Conservation (phyloP, 257 asterid species). For the Cordia subcordata region DNA sequence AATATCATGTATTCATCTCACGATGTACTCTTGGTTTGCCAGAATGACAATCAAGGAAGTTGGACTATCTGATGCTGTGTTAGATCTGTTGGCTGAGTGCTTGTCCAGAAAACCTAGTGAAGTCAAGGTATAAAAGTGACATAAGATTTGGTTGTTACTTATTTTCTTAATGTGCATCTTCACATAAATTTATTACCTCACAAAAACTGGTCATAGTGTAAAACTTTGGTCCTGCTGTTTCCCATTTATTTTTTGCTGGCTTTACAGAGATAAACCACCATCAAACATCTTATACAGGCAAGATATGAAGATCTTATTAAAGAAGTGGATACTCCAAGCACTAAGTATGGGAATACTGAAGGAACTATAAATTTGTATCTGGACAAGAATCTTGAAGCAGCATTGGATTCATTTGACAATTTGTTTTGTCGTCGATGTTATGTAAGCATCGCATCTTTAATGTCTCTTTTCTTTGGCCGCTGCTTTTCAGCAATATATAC, state of each 20-base stretch:
- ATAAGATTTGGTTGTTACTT: conserved; percentile 12
- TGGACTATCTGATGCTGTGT: conserved; percentile 56
- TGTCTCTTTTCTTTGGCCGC: not conserved
- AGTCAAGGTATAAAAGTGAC: conserved; percentile 56
- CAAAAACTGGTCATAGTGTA: conserved; percentile 54
- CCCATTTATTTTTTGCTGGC: conserved; percentile 17
- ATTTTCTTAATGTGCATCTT: conserved; percentile 13
- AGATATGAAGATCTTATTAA: conserved; percentile 69
- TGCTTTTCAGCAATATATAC: not conserved
- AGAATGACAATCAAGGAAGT: conserved; percentile 53
- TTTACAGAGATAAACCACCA: conserved; percentile 51
- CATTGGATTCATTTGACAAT: conserved; percentile 88
- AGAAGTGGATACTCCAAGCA: conserved; percentile 29
- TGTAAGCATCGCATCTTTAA: conserved; percentile 43
- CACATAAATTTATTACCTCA: conserved; percentile 19
- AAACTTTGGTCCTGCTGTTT: conserved; percentile 54
- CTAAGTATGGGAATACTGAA: conserved; percentile 39
- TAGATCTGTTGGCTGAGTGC: conserved; percentile 61
- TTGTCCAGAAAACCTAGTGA: conserved; percentile 68
- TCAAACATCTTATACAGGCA: conserved; percentile 80
- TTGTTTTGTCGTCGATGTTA: conserved; percentile 93
- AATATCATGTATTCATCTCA: not conserved
- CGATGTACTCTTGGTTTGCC: conserved; percentile 19
- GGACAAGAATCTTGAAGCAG: conserved; percentile 88
- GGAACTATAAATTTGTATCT: conserved; percentile 57